These are phyloP conservation scores for Parastagonospora avenae DNA, from an alignment of 2,329 filamentous ascomycete genomes.

Conservation along the genomic window DNA sequence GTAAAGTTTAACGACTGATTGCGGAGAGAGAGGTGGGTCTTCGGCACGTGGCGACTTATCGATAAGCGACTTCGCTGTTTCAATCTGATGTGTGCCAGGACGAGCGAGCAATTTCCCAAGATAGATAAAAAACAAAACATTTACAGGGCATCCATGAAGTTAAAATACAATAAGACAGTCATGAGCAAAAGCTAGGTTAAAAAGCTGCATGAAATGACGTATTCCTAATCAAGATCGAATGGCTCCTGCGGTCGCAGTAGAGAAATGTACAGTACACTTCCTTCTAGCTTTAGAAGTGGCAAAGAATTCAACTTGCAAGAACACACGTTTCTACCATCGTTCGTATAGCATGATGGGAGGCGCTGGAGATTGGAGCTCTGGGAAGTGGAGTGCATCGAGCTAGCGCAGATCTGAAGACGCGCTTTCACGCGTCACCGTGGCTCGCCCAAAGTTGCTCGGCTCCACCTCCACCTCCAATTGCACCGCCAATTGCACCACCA, in stretches of 20 bases:
- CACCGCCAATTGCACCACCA: neutral
- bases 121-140: too few species aligned
- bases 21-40: neutral
- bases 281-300: neutral
- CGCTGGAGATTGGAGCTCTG: neutral
- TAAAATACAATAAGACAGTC: too few species aligned
- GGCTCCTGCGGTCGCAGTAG: too few species aligned
- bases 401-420: conserved; percentile 23
- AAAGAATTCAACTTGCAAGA: too few species aligned
- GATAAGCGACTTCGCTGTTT: conserved; percentile 1
- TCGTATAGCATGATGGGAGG: neutral
- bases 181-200: too few species aligned
- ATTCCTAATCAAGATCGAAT: too few species aligned
- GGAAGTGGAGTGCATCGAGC: conserved; percentile 9
- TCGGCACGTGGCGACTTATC: conserved; percentile 13
- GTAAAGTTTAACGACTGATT: neutral
- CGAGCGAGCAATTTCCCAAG: too few species aligned
- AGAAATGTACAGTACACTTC: too few species aligned
- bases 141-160: too few species aligned
- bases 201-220: too few species aligned
- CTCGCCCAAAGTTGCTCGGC: conserved; percentile 18
- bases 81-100: too few species aligned
- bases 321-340: too few species aligned
- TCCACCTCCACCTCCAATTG: neutral
- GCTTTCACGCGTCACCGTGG: conserved; percentile 32